Conservation (phyloP, 257 asterid genomes). For the Thymus mandschuricus region DNA sequence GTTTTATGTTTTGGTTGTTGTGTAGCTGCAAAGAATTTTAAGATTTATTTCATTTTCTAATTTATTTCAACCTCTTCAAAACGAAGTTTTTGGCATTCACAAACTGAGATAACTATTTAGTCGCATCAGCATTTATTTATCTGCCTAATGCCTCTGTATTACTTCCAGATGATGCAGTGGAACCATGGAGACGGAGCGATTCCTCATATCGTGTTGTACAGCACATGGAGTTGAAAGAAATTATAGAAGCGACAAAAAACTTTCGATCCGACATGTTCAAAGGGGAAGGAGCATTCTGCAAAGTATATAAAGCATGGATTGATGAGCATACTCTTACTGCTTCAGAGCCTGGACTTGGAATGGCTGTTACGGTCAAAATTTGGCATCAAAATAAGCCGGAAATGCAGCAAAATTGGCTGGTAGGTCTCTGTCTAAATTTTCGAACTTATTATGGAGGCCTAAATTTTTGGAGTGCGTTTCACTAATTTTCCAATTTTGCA, state of each 20-base stretch:
- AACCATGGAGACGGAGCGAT: neutral
- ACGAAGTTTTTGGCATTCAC: no score
- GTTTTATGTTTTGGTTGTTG: no score
- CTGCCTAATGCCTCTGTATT: no score
- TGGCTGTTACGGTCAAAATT: slow-evolving; percentile 22
- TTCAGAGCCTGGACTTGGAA: slow-evolving; percentile 13
- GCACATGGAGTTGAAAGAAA: neutral
- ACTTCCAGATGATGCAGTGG: neutral
- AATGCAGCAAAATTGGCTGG: neutral
- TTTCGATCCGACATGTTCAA: neutral
- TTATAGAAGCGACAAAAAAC: slow-evolving; percentile 12
- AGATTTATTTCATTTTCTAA: no score
- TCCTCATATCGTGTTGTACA: no score
- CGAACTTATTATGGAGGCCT: no score
- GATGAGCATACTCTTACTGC: slow-evolving; percentile 24
- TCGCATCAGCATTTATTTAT: no score
- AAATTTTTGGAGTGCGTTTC: no score
- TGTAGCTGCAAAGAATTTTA: no score
- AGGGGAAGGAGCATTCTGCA: neutral
- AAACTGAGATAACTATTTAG: no score
- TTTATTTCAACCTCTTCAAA: no score
- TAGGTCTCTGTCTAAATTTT: no score
- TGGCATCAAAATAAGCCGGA: neutral
- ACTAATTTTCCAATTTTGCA: neutral
- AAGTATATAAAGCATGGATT: slow-evolving; percentile 20